These are phyloP conservation scores for Myriosclerotinia duriaeana DNA, from an alignment of 2,329 filamentous ascomycete genomes.

Conservation along the genomic window DNA sequence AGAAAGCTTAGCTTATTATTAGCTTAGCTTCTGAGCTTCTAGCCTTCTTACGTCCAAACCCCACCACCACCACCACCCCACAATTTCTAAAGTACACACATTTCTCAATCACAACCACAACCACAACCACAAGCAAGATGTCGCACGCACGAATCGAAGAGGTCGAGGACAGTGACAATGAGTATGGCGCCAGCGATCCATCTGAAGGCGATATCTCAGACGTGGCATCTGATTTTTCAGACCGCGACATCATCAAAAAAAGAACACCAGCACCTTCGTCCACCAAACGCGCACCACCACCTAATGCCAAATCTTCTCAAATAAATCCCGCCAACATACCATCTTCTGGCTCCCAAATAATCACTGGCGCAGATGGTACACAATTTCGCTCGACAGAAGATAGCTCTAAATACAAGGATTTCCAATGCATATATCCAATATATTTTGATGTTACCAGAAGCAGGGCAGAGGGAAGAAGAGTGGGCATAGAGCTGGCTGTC, in stretches of 20 bases:
- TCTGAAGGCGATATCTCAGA: conserved; percentile 79
- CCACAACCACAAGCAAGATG: conserved; percentile 52
- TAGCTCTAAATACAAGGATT: conserved; percentile 65
- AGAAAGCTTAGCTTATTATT: background rate
- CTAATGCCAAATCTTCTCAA: conserved; percentile 42
- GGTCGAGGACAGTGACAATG: conserved; percentile 71
- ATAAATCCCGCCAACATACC: conserved; percentile 45
- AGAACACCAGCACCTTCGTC: conserved; percentile 14
- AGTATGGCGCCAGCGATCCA: conserved; percentile 62
- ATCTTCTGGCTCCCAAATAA: conserved; percentile 43
- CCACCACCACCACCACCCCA: conserved; percentile 21
- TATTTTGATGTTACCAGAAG: conserved; percentile 84
- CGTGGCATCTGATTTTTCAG: conserved; percentile 57
- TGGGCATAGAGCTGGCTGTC: conserved; percentile 70
- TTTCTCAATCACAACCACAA: conserved; percentile 15
- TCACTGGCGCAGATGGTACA: conserved; percentile 40
- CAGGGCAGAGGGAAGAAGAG: conserved; percentile 78
- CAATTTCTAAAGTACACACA: conserved; percentile 1
- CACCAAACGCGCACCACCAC: conserved; percentile 34
- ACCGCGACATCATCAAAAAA: conserved; percentile 42
- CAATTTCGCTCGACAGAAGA: conserved; percentile 46
- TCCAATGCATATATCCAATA: conserved; percentile 88
- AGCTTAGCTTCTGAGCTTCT: background rate
- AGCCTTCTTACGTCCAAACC: conserved; percentile 5
- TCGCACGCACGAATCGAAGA: conserved; percentile 90